phyloP scores from a whole-genome alignment of 139 green algal genomes.

The Coelastrella sp. region DNA sequence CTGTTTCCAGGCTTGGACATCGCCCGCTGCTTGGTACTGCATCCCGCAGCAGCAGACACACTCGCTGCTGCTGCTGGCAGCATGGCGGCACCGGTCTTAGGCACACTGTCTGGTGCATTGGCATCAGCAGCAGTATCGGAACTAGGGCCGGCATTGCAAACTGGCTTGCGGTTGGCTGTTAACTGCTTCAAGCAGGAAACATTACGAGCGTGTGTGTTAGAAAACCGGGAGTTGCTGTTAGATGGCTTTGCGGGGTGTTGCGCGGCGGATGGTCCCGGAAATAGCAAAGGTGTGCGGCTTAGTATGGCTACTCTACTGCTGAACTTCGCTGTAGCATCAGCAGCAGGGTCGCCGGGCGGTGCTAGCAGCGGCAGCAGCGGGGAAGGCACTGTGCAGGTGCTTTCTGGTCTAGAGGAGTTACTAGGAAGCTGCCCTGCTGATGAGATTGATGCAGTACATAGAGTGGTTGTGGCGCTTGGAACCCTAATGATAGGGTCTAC shows the following conservation, averaged over 20 bases:
- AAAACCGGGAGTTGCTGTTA: constrained; percentile 53
- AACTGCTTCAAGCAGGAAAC: constrained; percentile 69
- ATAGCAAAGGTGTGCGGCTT: constrained; percentile 72
- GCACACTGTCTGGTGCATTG: constrained; percentile 56
- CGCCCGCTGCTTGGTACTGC: constrained; percentile 69
- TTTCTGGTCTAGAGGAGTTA: constrained; percentile 45
- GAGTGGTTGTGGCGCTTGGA: constrained; percentile 32
- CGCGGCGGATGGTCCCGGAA: background rate
- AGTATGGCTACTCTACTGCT: constrained; percentile 75
- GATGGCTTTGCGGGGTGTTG: constrained; percentile 56
- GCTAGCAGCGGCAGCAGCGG: background rate
- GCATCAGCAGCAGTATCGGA: constrained; percentile 50
- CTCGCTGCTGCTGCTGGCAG: constrained; percentile 47
- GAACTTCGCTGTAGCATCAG: constrained; percentile 66
- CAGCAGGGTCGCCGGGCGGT: background rate
- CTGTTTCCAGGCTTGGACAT: constrained; percentile 85
- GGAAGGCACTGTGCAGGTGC: constrained; percentile 37
- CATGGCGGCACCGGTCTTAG: constrained; percentile 27
- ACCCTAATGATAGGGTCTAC: background rate
- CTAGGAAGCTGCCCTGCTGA: background rate
- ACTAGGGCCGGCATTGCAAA: constrained; percentile 67
- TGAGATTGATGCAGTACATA: constrained; percentile 30
- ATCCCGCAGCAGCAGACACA: constrained; percentile 49
- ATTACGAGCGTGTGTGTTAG: constrained; percentile 54
- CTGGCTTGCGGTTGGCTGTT: constrained; percentile 69